Evolutionary conservation across 1,139 yeast genomes (phyloP).

Genomic region (Scheffersomyces insectosa): DNA sequence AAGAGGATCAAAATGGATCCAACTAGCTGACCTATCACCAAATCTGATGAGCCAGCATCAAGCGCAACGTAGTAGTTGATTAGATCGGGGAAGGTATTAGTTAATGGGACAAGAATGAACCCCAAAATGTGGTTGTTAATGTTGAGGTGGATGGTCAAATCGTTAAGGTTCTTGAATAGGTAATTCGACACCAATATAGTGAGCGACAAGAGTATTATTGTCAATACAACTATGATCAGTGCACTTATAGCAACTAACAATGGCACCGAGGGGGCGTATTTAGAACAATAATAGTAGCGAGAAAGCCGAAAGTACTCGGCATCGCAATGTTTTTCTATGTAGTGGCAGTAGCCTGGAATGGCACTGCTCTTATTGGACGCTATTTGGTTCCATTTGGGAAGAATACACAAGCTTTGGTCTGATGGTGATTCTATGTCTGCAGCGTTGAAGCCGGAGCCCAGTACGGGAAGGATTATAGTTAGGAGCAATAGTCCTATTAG

Average conservation of each 20-base stretch:
- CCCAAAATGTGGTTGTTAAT: constrained; percentile 36
- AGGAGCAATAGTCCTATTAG: no score
- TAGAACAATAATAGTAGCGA: constrained; percentile 26
- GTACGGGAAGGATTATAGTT: no score
- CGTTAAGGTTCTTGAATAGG: constrained; percentile 32
- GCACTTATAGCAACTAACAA: constrained; percentile 15
- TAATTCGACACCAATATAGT: constrained; percentile 40
- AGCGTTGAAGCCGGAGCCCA: no score
- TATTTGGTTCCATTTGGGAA: no score
- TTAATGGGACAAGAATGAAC: constrained; percentile 39
- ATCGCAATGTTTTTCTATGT: constrained; percentile 25
- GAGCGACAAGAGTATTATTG: constrained; percentile 23
- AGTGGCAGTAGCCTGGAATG: constrained; percentile 17
- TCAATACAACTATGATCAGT: constrained; percentile 16
- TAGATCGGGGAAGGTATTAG: constrained; percentile 44
- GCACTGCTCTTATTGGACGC: constrained; percentile 1
- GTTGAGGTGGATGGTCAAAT: constrained; percentile 24
- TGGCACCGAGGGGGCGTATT: not conserved
- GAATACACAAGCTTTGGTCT: no score
- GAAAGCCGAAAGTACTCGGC: constrained; percentile 26
- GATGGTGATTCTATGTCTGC: no score
- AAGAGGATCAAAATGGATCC: constrained; percentile 41
- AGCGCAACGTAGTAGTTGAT: constrained; percentile 38
- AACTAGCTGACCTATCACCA: constrained; percentile 43
- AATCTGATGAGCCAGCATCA: constrained; percentile 29